Evolutionary conservation across 208 protist species (phyloP), one percentile per base, ranked within the genome.

Genomic region (Entamoeba dispar): DNA sequence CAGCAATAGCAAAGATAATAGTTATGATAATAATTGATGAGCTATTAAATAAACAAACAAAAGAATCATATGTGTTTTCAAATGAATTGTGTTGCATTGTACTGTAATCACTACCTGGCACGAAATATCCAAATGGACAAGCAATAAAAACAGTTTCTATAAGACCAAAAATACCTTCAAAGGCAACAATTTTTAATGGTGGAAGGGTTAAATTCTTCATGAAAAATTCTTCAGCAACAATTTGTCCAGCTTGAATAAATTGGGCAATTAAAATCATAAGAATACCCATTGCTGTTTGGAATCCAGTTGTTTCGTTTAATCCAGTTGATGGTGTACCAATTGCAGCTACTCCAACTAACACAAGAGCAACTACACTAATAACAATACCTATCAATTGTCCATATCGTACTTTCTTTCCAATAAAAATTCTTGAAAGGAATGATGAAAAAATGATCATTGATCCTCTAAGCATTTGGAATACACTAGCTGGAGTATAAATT

Each of bases 381-480:
- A 96, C 95, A 90, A 96, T 95, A 92, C 95, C 94, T 93, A 97
- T 94, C 92, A 96, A 96, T 92, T 96, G 96, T 34, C 94, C 94
- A 15, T 17, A 14, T 14, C 19, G 93, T 92, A 97, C 96, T 73
- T 94, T 94, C 61, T 96, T 94, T n/a, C n/a, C n/a, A 22, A 90
- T 34, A 94, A 97, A 97, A 10, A 97, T 94, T 92, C 96, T 94
- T 4, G 96, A 97, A 38, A 98, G 93, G 50, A 97, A 43, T 38
- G 95, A 96, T 19, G 96, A 96, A 94, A 98, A 98, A 61, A 98
- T 94, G 27, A 98, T 95, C 55, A 97, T 96, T 17, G 97, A 95
- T 5, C 97, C 97, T 92, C 97, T 95, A 91, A 98, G 94, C 96
- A 98, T 97, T 95, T 98, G 96, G 92, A 97, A 97, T 14, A 97